Evolutionary conservation across 306 rosid species (phyloP), one percentile per base, ranked within the genome.

Genomic region (Delonix regia): DNA sequence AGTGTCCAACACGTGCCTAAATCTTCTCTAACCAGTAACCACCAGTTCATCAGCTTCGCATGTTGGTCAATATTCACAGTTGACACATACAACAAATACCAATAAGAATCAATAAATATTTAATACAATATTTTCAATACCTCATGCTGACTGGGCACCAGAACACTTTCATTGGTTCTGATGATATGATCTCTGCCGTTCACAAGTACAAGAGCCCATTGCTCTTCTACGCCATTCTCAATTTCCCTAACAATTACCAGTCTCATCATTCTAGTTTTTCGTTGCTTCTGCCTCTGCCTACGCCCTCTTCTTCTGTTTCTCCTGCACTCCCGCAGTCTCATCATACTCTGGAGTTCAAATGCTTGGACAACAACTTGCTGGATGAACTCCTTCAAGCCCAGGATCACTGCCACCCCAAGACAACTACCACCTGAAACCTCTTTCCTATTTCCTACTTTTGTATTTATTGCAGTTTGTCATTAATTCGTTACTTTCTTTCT

Each of bases 221-320:
- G n/a, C n/a, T n/a, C n/a, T n/a, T n/a, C n/a, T n/a, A n/a, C n/a
- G 99, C 99, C 2, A 90, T 94, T 73, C 91, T 94, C 53, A 94
- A 94, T 52, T 94, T 94, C 83, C 97, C 97, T 2, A 90, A 94
- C 75, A 95, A 94, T 52, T 62, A 85, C 28, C 94, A 86, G 10
- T 55, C 84, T 71, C 30, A 77, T 47, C 68, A 24, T 25, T 25
- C n/a, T n/a, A n/a, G n/a, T 10, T 39, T 33, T 5, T 65, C 71
- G 4, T 25, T 63, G 16, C 69, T 48, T 10, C 41, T 64, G 16
- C 70, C 49, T 1, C 13, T 9, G 7, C 21, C 21, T 48, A 15
- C 27, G 0, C 18, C 70, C 14, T 71, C 87, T 52, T 73, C 53
- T 1, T 56, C n/a, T n/a, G n/a, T n/a, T n/a, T n/a, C 24, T 2